These are phyloP conservation scores for Pythium aristosporum DNA, from an alignment of 352 stramenopile genomes.

Conservation along the genomic window DNA sequence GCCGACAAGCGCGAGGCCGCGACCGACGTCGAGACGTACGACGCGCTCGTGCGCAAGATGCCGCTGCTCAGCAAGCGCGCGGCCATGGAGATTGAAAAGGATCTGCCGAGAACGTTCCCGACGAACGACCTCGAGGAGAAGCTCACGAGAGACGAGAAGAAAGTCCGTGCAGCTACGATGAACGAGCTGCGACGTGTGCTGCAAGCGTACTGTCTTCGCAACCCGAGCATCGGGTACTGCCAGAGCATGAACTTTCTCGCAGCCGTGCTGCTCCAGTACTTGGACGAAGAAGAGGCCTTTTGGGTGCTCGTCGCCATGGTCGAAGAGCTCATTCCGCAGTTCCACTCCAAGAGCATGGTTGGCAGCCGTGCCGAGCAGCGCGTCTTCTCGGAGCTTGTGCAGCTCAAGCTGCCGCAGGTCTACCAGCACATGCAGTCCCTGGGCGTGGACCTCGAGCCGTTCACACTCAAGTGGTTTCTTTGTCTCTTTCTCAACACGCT, in stretches of 20 bases:
- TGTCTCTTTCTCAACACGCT: conserved; percentile 93
- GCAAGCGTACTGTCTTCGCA: conserved; percentile 82
- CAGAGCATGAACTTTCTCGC: conserved; percentile 90
- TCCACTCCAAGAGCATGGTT: conserved; percentile 87
- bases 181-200: conserved; percentile 75
- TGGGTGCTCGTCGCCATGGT: conserved; percentile 86
- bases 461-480: conserved; percentile 93
- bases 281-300: conserved; percentile 86
- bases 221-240: conserved; percentile 85
- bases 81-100: conserved; percentile 88
- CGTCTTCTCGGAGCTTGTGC: conserved; percentile 84
- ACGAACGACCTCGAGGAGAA: conserved; percentile 1
- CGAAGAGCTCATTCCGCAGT: conserved; percentile 89
- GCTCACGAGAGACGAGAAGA: conserved; percentile 15
- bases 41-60: conserved; percentile 47
- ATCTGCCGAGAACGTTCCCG: conserved; percentile 77
- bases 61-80: conserved; percentile 63
- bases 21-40: conserved; percentile 42
- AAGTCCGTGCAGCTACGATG: conserved; percentile 38
- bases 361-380: conserved; percentile 88
- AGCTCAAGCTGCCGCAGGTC: conserved; percentile 81
- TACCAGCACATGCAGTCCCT: conserved; percentile 66
- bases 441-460: conserved; percentile 82
- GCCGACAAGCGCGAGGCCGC: conserved; percentile 44
- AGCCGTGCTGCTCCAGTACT: conserved; percentile 72